These are phyloP conservation scores for Colletotrichum melonis DNA, from an alignment of 2,329 filamentous ascomycete genomes.

Conservation along the genomic window DNA sequence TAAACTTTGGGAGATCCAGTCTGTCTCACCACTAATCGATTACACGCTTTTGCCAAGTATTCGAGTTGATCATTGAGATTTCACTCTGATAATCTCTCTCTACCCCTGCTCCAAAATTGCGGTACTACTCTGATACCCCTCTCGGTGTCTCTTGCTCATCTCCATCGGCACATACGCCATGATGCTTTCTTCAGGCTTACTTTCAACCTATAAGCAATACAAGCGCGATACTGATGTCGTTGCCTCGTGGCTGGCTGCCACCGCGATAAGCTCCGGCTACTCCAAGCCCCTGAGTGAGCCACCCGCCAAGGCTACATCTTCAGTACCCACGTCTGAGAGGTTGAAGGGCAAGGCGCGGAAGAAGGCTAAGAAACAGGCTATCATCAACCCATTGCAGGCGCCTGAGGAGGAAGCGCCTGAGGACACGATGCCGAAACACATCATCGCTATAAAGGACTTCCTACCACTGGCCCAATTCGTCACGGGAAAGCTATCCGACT, in stretches of 20 bases:
- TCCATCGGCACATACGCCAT: not conserved
- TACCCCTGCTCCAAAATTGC: not conserved
- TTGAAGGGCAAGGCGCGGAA: conserved; percentile 44
- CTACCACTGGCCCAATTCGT: conserved; percentile 51
- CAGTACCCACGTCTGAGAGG: conserved; percentile 12
- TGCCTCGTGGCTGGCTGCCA: conserved; percentile 54
- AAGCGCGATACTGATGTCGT: conserved; percentile 54
- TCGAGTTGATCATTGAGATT: too few relatives aligned
- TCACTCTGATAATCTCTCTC: not conserved
- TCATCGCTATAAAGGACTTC: conserved; percentile 51
- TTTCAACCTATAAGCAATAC: conserved; percentile 50
- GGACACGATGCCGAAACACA: conserved; percentile 41
- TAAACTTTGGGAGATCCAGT: too few relatives aligned
- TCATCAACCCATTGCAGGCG: not conserved
- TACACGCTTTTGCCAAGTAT: too few relatives aligned
- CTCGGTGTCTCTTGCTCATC: not conserved
- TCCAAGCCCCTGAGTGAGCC: conserved; percentile 27
- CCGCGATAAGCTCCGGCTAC: conserved; percentile 49
- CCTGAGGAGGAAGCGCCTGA: not conserved
- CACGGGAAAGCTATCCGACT: not conserved
- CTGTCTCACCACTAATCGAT: too few relatives aligned
- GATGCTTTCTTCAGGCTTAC: conserved; percentile 38
- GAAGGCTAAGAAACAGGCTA: not conserved
- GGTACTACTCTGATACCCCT: not conserved
- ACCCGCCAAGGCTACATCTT: not conserved